A percentile compares a stretch with the other conserved stretches of the same genome.
phyloP scores from a whole-genome alignment of 805 yeast genomes.

The Starmerella geochares region DNA sequence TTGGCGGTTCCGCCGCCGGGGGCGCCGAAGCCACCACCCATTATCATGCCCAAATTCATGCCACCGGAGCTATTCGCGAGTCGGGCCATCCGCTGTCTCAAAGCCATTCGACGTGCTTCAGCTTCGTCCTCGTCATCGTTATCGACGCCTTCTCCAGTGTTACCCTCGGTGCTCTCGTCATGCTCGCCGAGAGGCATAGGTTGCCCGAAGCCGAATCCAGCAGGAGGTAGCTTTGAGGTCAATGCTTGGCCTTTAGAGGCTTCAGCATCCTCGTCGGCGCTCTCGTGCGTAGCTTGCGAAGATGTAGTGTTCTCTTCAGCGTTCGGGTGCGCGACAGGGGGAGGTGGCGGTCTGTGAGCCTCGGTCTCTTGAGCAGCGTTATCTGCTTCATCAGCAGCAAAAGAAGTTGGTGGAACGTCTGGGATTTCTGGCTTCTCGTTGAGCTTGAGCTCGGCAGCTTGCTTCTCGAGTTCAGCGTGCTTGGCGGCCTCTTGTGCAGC shows the following conservation, averaged over 20 bases:
- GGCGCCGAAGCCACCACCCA: conserved; percentile 19
- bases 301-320: no score
- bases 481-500: conserved; percentile 9
- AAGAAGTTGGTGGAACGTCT: not conserved
- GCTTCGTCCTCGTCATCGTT: conserved; percentile 36
- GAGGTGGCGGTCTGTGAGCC: not conserved
- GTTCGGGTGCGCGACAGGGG: not conserved
- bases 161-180: not conserved
- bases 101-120: conserved; percentile 54
- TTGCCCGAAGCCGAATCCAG: conserved; percentile 7
- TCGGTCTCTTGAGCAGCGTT: not conserved
- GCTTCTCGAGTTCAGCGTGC: conserved; percentile 9
- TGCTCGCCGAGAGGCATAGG: conserved; percentile 1
- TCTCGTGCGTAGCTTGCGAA: no score
- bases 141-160: not conserved
- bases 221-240: not conserved
- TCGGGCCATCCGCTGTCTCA: conserved; percentile 93
- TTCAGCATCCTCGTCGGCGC: not conserved
- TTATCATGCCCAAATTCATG: conserved; percentile 39
- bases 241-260: not conserved
- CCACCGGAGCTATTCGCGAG: conserved; percentile 85
- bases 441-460: conserved; percentile 9
- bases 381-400: not conserved
- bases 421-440: conserved; percentile 1
- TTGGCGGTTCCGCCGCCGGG: conserved; percentile 10